These are phyloP conservation scores for Geoglossum glabrum DNA, from an alignment of 495 filamentous ascomycete species.

Conservation along the genomic window DNA sequence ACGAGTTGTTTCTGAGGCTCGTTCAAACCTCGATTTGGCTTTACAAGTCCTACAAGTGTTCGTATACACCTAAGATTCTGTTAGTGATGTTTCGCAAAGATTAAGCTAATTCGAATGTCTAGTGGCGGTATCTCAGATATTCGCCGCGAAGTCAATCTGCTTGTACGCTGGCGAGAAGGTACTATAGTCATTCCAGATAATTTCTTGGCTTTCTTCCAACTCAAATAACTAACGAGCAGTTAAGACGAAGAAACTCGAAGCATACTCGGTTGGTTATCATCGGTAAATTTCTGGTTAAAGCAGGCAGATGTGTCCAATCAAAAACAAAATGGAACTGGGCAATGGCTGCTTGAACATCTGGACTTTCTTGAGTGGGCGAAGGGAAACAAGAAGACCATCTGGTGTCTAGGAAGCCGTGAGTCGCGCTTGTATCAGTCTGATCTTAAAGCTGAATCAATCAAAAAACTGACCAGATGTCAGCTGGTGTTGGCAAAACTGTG, in stretches of 20 bases:
- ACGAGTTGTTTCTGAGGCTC: constrained; percentile 6
- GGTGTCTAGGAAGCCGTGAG: neutral
- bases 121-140: neutral
- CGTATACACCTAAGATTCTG: neutral
- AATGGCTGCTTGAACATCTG: neutral
- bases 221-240: neutral
- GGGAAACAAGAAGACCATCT: neutral
- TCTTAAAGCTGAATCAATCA: neutral
- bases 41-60: neutral
- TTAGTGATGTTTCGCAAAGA: neutral
- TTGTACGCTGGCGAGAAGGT: neutral
- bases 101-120: neutral
- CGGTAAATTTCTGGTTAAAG: neutral
- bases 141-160: neutral
- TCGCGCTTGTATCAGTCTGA: neutral
- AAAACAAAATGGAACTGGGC: neutral
- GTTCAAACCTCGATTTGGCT: neutral
- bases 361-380: neutral
- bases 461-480: neutral
- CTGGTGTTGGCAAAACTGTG: neutral
- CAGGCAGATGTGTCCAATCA: neutral
- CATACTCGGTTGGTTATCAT: neutral
- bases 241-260: neutral
- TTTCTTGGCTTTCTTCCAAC: neutral
- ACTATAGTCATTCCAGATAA: neutral